Evolutionary conservation across 2,329 filamentous ascomycete genomes (phyloP).

Genomic region (Scolecobasidium constrictum): DNA sequence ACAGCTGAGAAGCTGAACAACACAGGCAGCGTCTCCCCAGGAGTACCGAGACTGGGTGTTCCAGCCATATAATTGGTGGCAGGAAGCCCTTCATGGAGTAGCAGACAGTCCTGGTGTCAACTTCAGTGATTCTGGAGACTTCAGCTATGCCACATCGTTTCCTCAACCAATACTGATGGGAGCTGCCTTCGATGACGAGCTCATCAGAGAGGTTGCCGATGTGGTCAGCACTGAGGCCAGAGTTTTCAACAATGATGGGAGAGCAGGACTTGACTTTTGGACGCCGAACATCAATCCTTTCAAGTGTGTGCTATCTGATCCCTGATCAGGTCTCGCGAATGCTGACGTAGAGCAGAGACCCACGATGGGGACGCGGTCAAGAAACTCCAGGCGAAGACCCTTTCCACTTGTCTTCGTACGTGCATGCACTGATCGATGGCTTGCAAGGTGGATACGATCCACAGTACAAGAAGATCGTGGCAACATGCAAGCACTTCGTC

Average conservation of each 20-base stretch:
- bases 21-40: constrained; percentile 37
- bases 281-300: constrained; percentile 59
- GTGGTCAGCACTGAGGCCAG: constrained; percentile 51
- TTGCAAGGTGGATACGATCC: constrained; percentile 29
- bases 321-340: no score
- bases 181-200: constrained; percentile 52
- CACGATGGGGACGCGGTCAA: constrained; percentile 50
- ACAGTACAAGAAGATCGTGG: constrained; percentile 28
- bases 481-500: constrained; percentile 37
- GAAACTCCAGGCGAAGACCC: constrained; percentile 50
- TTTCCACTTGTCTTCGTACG: constrained; percentile 39
- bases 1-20: constrained; percentile 45
- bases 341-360: no score
- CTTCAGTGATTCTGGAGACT: constrained; percentile 41
- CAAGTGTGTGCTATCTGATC: no score
- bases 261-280: constrained; percentile 33
- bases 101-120: constrained; percentile 43
- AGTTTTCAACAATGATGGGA: constrained; percentile 51
- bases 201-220: constrained; percentile 46
- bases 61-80: constrained; percentile 52
- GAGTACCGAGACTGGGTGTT: constrained; percentile 45
- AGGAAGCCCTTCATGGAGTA: constrained; percentile 52
- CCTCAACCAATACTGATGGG: constrained; percentile 52
- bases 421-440: constrained; percentile 42
- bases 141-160: constrained; percentile 52